These are phyloP conservation scores for Laguncularia racemosa DNA, from an alignment of 345 rosid genomes.

Conservation along the genomic window DNA sequence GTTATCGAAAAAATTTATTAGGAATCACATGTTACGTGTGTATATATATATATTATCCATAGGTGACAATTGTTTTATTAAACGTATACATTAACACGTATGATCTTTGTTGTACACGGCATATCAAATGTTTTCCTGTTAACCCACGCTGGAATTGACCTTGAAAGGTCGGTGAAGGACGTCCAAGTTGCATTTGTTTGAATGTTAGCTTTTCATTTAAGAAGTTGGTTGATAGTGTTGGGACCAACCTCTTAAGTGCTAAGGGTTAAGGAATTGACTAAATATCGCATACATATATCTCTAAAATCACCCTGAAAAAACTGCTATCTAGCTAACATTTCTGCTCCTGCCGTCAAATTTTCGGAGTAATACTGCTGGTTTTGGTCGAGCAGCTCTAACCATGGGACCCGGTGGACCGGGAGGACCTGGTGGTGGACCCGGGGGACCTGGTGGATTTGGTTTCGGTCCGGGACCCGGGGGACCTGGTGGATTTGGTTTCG, in stretches of 20 bases:
- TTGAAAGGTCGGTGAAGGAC: constrained; percentile 8
- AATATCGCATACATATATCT: neutral
- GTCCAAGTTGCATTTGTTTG: neutral
- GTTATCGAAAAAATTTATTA: too few species aligned
- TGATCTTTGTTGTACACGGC: too few species aligned
- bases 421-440: constrained; percentile 10
- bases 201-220: neutral
- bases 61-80: too few species aligned
- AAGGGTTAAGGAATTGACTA: constrained; percentile 7
- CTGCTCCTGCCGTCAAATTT: constrained; percentile 1
- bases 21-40: too few species aligned
- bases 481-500: constrained; percentile 13
- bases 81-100: too few species aligned
- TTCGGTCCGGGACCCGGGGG: constrained; percentile 15
- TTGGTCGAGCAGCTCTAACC: constrained; percentile 8
- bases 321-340: too few species aligned
- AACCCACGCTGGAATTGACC: neutral
- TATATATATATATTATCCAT: too few species aligned
- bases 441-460: constrained; percentile 10
- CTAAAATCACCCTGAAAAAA: too few species aligned
- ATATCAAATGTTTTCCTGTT: too few species aligned
- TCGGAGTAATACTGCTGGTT: neutral
- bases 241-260: neutral
- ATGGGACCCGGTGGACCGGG: constrained; percentile 21
- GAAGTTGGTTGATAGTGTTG: neutral